Evolutionary conservation across 768 basidiomycete species (phyloP), one percentile per base, ranked within the genome.

Genomic region (Holtermanniella nyarrowii): DNA sequence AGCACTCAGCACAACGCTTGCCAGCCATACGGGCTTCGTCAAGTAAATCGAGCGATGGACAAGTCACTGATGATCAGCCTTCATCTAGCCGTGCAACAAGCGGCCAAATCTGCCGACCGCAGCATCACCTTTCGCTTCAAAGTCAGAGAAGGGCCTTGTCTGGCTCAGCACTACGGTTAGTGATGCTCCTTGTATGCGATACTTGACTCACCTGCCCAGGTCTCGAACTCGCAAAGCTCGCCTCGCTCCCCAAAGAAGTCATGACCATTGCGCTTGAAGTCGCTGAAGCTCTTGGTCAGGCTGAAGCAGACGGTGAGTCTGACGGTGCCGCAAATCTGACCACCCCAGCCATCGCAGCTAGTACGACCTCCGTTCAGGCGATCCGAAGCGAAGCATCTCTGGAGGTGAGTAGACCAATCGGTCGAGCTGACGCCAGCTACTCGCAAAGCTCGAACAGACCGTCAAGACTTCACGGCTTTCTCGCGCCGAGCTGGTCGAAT

Each of bases 211-310:
- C 14, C n/a, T n/a, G n/a, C n/a, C 21, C 56, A 91, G 91, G 93
- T 2, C 75, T 99, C 11, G 86, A 95, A 59, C 78, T 96, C 23
- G 90, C 91, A 12, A 80, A 80, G 44, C 77, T 93, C 4, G 90
- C 88, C 0, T 88, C 90, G 62, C 75, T 99, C 0, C 93, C 93
- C 0, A 56, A 68, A 0, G 79, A 85, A 44, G 80, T 93, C 12
- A 67, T 90, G 40, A 56, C 62, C 3, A 82, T 85, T 67, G 82
- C 79, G 4, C 77, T 72, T 53, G 74, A 79, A 50, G 79, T 86
- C 0, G 79, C 87, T 2, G 74, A 76, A 13, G 73, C 70, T 7
- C 77, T 95, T 10, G 72, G 77, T 3, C 78, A 78, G 20, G 69
- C 82, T 5, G 80, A 86, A 51, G 75, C 76, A 3, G 76, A 74